Percentiles rank a stretch among this genome's conserved stretches.
Evolutionary conservation across 371 early-diverging fungal genomes (phyloP).

Genomic region (Blakeslea trispora): DNA sequence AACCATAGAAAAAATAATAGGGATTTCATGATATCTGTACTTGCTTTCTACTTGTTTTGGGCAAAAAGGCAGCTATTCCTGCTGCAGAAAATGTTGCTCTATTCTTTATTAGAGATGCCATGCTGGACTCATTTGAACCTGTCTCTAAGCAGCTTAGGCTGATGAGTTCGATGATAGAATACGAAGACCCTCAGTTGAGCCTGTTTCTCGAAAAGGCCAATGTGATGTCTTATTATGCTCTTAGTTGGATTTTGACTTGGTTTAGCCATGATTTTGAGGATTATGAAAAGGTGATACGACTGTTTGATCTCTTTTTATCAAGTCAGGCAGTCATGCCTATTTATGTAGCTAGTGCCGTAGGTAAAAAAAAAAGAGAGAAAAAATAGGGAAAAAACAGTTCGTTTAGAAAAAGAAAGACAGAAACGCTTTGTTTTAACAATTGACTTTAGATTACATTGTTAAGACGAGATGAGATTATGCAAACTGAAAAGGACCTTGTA

Average conservation of each 20-base stretch:
- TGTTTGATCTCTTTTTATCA: slow-evolving; percentile 79
- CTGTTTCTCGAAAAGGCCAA: slow-evolving; percentile 39
- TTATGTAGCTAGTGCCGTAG: slow-evolving; percentile 70
- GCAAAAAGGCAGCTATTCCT: slow-evolving; percentile 54
- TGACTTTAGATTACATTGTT: slow-evolving; percentile 50
- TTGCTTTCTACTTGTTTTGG: slow-evolving; percentile 50
- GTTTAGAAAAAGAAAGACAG: neutral
- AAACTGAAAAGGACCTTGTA: slow-evolving; percentile 59
- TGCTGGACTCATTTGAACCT: slow-evolving; percentile 55
- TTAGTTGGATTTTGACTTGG: slow-evolving; percentile 90
- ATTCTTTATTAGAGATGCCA: slow-evolving; percentile 53
- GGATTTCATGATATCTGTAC: slow-evolving; percentile 60
- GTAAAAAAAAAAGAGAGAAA: neutral
- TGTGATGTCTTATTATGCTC: slow-evolving; percentile 77
- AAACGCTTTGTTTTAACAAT: neutral
- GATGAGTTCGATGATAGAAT: slow-evolving; percentile 51
- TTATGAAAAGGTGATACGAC: slow-evolving; percentile 61
- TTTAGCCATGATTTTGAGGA: slow-evolving; percentile 76
- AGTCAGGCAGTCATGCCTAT: slow-evolving; percentile 76
- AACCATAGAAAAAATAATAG: slow-evolving; percentile 13
- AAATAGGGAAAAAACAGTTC: too few relatives aligned
- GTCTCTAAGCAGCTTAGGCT: slow-evolving; percentile 46
- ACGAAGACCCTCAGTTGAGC: slow-evolving; percentile 43
- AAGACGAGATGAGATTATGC: slow-evolving; percentile 52
- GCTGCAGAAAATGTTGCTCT: slow-evolving; percentile 54